Conservation (phyloP, 1,284 basidiomycete genomes). For the Rhodotorula sp. region DNA sequence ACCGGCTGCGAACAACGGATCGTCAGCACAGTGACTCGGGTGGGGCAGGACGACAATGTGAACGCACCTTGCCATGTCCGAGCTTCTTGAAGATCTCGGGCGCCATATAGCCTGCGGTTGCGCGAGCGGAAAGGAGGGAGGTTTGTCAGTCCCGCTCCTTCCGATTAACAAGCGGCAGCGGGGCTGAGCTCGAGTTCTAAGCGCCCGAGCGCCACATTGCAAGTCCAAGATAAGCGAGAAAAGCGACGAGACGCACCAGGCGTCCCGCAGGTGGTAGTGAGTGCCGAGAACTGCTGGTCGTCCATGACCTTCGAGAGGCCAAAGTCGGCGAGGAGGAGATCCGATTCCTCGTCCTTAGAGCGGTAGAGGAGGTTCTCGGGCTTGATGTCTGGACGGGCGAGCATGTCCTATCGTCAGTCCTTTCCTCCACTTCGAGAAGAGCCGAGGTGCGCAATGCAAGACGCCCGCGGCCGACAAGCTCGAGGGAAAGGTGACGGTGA, state of each 20-base stretch:
- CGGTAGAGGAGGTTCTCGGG: slow-evolving; percentile 97
- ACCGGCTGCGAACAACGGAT: not conserved
- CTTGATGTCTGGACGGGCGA: slow-evolving; percentile 70
- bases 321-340: slow-evolving; percentile 97
- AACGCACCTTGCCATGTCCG: slow-evolving; percentile 79
- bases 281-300: slow-evolving; percentile 79
- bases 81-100: slow-evolving; percentile 94
- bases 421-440: too few species aligned
- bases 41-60: not conserved
- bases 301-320: slow-evolving; percentile 74
- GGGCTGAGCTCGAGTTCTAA: too few species aligned
- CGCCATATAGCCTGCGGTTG: slow-evolving; percentile 74
- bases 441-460: not conserved
- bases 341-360: slow-evolving; percentile 82
- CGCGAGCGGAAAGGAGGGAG: too few species aligned
- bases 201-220: too few species aligned
- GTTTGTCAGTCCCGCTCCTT: too few species aligned
- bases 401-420: not conserved
- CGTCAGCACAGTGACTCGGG: not conserved
- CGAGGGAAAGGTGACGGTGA: not conserved
- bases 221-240: slow-evolving; percentile 6
- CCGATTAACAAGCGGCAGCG: too few species aligned
- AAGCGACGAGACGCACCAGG: slow-evolving; percentile 60
- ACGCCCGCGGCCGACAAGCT: not conserved
- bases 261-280: slow-evolving; percentile 95